Percentiles rank a stretch among this genome's conserved stretches.
Conservation (phyloP, 495 filamentous ascomycete genomes). For the Xylaria bambusicola region DNA sequence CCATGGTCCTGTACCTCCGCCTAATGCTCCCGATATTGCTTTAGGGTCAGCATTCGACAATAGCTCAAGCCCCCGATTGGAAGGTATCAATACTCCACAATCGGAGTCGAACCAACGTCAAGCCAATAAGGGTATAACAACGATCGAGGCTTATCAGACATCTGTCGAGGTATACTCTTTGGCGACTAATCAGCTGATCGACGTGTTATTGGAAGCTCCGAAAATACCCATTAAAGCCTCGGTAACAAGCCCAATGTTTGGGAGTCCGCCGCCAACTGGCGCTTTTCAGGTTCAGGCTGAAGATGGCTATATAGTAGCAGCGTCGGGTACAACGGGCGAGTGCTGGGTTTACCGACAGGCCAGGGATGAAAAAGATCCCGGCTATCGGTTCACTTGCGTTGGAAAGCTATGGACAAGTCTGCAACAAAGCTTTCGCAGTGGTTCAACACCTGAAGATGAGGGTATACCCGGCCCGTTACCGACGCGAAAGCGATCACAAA, state of each 20-base stretch:
- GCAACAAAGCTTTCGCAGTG: constrained; percentile 55
- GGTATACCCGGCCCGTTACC: constrained; percentile 37
- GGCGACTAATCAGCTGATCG: constrained; percentile 63
- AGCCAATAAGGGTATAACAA: constrained; percentile 32
- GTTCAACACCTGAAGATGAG: constrained; percentile 48
- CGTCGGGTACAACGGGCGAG: constrained; percentile 82
- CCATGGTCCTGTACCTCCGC: constrained; percentile 65
- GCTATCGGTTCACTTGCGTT: constrained; percentile 60
- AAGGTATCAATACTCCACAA: constrained; percentile 34
- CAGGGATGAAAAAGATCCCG: constrained; percentile 30
- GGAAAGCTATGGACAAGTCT: constrained; percentile 87
- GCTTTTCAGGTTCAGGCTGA: constrained; percentile 70
- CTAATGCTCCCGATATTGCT: constrained; percentile 30
- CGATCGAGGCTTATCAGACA: constrained; percentile 69
- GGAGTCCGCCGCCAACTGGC: constrained; percentile 65
- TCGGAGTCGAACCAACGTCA: constrained; percentile 29
- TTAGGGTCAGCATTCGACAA: constrained; percentile 42
- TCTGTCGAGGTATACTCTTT: constrained; percentile 84
- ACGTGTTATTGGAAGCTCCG: constrained; percentile 64
- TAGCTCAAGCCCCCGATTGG: constrained; percentile 42
- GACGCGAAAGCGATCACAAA: constrained; percentile 47
- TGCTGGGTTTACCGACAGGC: constrained; percentile 70
- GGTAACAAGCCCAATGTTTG: constrained; percentile 55
- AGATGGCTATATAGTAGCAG: constrained; percentile 66
- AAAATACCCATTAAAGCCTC: constrained; percentile 49